Evolutionary conservation across 148 eudicot species (phyloP), one percentile per base, ranked within the genome.

Genomic region (Beta vulgaris): DNA sequence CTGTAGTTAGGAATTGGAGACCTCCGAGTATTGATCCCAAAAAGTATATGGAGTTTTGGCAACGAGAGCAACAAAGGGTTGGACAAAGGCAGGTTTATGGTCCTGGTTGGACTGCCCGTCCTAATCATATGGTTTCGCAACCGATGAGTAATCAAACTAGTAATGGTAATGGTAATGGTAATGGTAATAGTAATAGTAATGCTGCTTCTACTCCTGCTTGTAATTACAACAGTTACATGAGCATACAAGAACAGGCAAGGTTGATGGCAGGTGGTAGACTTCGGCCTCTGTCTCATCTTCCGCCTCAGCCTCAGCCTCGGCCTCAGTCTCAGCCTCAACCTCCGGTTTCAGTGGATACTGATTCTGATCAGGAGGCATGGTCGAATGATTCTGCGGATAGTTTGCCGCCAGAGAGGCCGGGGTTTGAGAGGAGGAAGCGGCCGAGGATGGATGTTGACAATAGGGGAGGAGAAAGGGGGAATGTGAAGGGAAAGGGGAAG

Each of bases 311-410:
- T n/a, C n/a, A n/a, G n/a, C n/a, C n/a, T n/a, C n/a, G n/a, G n/a
- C n/a, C n/a, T n/a, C n/a, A n/a, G n/a, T n/a, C n/a, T n/a, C n/a
- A n/a, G n/a, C n/a, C n/a, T n/a, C n/a, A n/a, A n/a, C n/a, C n/a
- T n/a, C n/a, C 35, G n/a, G 34, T 60, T 9, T 14, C 75, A 39
- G 82, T 78, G 67, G 91, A 87, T 32, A 84, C 88, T 0, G 90
- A 84, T 7, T 82, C 85, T 0, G 83, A 85, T 19, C 79, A 83
- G 11, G 92, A 87, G 0, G 92, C 84, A 23, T 84, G 83, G 48
- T 81, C 89, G 0, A 84, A 80, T 0, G 96, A 91, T 39, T 87
- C 93, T 0, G 73, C 84, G 12, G 98, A 87, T 43, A 84, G 91
- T 67, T 85, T 88, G 9, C 94, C 92, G 2, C 89, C 93, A 19